Percentiles rank a stretch among this genome's conserved stretches.
phyloP scores from a whole-genome alignment of 1,284 basidiomycete genomes.

The Heterobasidion parviporum region DNA sequence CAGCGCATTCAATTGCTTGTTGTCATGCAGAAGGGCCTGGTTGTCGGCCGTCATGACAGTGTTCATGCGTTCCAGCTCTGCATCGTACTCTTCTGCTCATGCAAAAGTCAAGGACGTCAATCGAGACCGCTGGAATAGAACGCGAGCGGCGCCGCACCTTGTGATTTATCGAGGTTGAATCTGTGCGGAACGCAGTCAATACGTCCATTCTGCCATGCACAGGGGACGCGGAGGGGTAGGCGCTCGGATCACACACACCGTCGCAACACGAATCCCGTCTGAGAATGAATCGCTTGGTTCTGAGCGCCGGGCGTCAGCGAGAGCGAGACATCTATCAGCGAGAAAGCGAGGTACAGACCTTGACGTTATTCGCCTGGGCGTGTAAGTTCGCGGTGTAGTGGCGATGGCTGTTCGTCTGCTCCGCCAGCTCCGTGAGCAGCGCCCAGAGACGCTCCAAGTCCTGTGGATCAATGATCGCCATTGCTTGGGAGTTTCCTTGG shows the following conservation, averaged over 20 bases:
- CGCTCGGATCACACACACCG: constrained; percentile 35
- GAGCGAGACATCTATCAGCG: neutral
- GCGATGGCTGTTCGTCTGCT: constrained; percentile 80
- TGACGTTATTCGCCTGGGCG: constrained; percentile 67
- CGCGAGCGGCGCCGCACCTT: constrained; percentile 48
- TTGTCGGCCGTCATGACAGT: constrained; percentile 80
- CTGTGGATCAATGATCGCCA: constrained; percentile 40
- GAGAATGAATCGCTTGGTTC: constrained; percentile 53
- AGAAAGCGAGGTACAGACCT: constrained; percentile 40
- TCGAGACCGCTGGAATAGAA: neutral
- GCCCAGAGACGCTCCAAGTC: constrained; percentile 66
- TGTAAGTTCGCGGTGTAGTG: constrained; percentile 49
- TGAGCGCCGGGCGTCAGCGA: constrained; percentile 2
- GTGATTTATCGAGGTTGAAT: constrained; percentile 87
- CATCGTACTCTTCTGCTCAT: constrained; percentile 76
- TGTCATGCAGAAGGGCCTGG: constrained; percentile 83
- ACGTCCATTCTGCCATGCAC: constrained; percentile 1
- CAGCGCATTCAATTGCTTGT: constrained; percentile 86
- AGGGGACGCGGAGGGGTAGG: neutral
- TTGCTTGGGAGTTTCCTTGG: constrained; percentile 9
- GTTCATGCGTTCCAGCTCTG: constrained; percentile 91
- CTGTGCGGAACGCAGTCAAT: constrained; percentile 21
- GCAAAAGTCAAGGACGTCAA: neutral
- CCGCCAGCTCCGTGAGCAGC: constrained; percentile 71
- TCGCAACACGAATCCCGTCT: constrained; percentile 89